A percentile compares a stretch with the other conserved stretches of the same genome.
Conservation (phyloP, 345 rosid genomes). For the Odontarrhena argentea region DNA sequence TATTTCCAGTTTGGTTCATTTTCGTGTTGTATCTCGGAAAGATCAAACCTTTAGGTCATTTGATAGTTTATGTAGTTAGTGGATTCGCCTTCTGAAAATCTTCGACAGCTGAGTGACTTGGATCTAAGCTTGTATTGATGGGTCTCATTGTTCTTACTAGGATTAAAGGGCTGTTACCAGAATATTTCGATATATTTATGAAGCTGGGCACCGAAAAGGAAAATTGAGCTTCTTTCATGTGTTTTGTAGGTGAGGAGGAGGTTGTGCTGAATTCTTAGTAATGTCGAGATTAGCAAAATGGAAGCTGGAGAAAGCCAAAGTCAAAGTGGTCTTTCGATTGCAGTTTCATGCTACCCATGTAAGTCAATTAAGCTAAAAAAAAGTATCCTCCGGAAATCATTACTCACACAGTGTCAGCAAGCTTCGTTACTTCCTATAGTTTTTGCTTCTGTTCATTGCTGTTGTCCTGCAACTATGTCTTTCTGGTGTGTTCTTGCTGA, state of each 20-base stretch:
- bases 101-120: slow-evolving; percentile 6
- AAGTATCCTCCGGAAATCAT: neutral
- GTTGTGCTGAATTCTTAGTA: slow-evolving; percentile 44
- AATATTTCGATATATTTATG: neutral
- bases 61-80: slow-evolving; percentile 40
- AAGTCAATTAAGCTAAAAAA: slow-evolving; percentile 40
- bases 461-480: slow-evolving; percentile 9
- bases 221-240: slow-evolving; percentile 27
- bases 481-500: neutral
- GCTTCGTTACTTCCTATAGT: neutral
- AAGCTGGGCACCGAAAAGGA: neutral
- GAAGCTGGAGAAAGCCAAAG: slow-evolving; percentile 94
- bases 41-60: neutral
- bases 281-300: slow-evolving; percentile 89
- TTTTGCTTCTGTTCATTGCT: neutral
- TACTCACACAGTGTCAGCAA: slow-evolving; percentile 3
- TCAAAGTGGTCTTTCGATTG: slow-evolving; percentile 90
- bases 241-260: slow-evolving; percentile 42
- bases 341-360: slow-evolving; percentile 98
- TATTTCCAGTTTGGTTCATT: slow-evolving; percentile 4
- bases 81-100: slow-evolving; percentile 7
- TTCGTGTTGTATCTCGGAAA: slow-evolving; percentile 29
- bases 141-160: slow-evolving; percentile 4
- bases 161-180: neutral
- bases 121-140: slow-evolving; percentile 26